These are phyloP conservation scores for Aspergillus pseudonomiae DNA, from an alignment of 2,329 filamentous ascomycete genomes.

Conservation along the genomic window DNA sequence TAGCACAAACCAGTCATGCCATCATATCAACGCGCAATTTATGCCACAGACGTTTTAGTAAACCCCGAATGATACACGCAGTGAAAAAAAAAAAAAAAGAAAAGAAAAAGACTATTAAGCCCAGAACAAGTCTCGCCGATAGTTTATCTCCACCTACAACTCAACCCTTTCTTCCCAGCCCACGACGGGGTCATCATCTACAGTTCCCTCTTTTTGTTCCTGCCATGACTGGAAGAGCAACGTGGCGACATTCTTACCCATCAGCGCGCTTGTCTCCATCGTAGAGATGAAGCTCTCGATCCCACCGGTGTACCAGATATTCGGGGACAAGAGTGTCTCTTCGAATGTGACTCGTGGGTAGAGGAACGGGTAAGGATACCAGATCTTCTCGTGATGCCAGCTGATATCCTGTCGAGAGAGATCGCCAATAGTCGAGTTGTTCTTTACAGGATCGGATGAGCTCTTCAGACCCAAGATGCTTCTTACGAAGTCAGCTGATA, in stretches of 20 bases:
- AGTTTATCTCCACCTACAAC: slow-evolving; percentile 11
- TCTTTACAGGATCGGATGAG: slow-evolving; percentile 6
- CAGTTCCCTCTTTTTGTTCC: slow-evolving; percentile 24
- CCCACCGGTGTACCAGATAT: slow-evolving; percentile 61
- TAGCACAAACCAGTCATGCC: background rate
- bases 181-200: slow-evolving; percentile 8
- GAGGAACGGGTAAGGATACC: slow-evolving; percentile 83
- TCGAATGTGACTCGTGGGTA: slow-evolving; percentile 88
- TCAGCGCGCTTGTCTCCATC: slow-evolving; percentile 94
- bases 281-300: slow-evolving; percentile 96
- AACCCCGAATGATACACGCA: background rate
- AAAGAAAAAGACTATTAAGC: background rate
- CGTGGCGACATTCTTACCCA: slow-evolving; percentile 68
- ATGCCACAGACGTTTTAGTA: background rate
- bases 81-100: background rate
- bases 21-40: no score
- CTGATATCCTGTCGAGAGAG: slow-evolving; percentile 57
- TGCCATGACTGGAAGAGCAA: slow-evolving; percentile 59
- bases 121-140: background rate
- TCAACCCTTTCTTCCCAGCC: slow-evolving; percentile 13
- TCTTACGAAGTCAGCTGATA: slow-evolving; percentile 52
- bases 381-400: slow-evolving; percentile 77
- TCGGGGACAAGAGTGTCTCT: slow-evolving; percentile 65
- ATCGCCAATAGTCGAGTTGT: slow-evolving; percentile 34
- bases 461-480: slow-evolving; percentile 51